Conservation (phyloP, 371 early-diverging fungal genomes). For the Caulochytrium protostelioides region DNA sequence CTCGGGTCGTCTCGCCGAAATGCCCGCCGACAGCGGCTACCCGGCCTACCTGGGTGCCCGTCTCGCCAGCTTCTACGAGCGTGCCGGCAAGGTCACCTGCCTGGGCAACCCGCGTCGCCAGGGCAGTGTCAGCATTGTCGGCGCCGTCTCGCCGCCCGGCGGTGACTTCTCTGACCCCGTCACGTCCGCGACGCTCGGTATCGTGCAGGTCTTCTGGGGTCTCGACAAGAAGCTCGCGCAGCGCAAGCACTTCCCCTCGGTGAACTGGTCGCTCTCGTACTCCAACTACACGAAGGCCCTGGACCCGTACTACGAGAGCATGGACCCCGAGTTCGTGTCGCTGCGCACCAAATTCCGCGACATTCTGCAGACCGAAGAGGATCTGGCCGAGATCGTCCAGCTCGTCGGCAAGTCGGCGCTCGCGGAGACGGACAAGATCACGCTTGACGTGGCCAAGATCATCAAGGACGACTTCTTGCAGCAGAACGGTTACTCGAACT, state of each 20-base stretch:
- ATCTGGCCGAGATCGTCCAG: constrained; percentile 98
- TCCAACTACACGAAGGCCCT: constrained; percentile 97
- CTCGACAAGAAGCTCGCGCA: constrained; percentile 99
- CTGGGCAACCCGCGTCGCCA: constrained; percentile 85
- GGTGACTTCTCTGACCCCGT: constrained; percentile 99
- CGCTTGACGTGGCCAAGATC: constrained; percentile 90
- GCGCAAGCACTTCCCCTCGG: constrained; percentile 99
- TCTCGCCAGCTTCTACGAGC: constrained; percentile 99
- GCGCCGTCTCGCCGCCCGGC: constrained; percentile 99
- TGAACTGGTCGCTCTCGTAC: constrained; percentile 98
- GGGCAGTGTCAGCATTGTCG: constrained; percentile 97
- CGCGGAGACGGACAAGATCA: constrained; percentile 97
- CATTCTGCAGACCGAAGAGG: constrained; percentile 97
- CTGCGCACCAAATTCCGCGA: constrained; percentile 91
- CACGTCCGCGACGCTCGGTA: constrained; percentile 94
- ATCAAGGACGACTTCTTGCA: constrained; percentile 99
- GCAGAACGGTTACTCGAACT: constrained; percentile 98
- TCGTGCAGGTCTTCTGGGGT: constrained; percentile 99
- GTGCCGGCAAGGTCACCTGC: constrained; percentile 94
- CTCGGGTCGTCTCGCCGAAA: constrained; percentile 99
- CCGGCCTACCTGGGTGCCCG: constrained; percentile 99
- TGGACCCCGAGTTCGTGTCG: constrained; percentile 79
- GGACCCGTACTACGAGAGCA: constrained; percentile 84
- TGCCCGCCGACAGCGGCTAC: constrained; percentile 99
- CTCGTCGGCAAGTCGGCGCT: constrained; percentile 97